Base-by-base conservation (phyloP, 179 eudicot species). In the Amaranthus tricolor region DNA sequence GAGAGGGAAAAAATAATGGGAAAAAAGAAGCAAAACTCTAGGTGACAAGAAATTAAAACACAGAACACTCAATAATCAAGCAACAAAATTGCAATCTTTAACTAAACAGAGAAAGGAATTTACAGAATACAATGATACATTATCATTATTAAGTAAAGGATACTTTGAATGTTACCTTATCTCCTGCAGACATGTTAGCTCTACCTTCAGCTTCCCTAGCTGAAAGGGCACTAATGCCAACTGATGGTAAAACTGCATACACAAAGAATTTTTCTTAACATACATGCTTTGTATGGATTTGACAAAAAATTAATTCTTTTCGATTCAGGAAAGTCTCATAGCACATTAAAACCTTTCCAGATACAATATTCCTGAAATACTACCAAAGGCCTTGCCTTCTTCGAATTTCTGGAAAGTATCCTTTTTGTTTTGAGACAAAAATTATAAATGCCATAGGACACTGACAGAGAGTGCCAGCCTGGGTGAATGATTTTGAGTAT, bases 151-250 rank as follows among this genome's bases (percentile, higher is more conserved):
- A 57, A 47, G 45, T 55, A 54, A 13, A 14, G 0, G 14, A 52
- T 68, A 6, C 12, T 54, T 69, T 11, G 15, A 19, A 58, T 56
- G 1, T 66, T 84, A 94, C 98, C 96, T 95, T 95, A 76, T 95
- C 99, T 49, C 88, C 94, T 40, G 91, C 82, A 62, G 95, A 83
- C 53, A 81, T 75, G 74, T 89, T 92, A 15, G 91, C 84, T 82
- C 96, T 89, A 77, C 98, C 99, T 84, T 95, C 99, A 73, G 96
- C 92, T 74, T 95, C 97, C 87, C 99, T 86, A 71, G 92, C 89
- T 76, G 96, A 92, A 83, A 95, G 97, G 77, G 97, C 94, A 52
- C 93, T 94, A 74, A 89, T 80, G 55, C 99, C 99, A 83, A 84
- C 75, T 53, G 97, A 95, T 52, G 99, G 96, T 81, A 95, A 81